These are phyloP conservation scores for Phytophthora tubulina DNA, from an alignment of 352 stramenopile species.

Conservation along the genomic window DNA sequence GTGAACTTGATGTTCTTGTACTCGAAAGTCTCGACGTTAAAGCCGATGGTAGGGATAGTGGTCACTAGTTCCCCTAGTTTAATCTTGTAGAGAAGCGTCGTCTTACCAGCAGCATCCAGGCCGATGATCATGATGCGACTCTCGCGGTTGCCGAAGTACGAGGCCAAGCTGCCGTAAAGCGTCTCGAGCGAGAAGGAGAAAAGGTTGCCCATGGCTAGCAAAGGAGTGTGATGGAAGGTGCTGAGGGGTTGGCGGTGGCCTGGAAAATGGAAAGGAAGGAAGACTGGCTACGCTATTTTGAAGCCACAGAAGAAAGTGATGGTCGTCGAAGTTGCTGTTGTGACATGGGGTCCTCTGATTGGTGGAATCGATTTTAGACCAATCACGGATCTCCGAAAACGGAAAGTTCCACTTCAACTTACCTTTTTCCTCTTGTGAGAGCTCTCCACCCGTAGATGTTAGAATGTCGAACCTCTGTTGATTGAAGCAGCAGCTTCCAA, in stretches of 20 bases:
- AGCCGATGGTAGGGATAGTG: slow-evolving; percentile 86
- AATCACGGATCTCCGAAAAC: slow-evolving; percentile 1
- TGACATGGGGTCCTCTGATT: slow-evolving; percentile 31
- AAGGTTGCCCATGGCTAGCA: slow-evolving; percentile 54
- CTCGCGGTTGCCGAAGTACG: slow-evolving; percentile 48
- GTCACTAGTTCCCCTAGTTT: slow-evolving; percentile 78
- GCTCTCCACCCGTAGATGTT: no score
- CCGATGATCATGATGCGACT: slow-evolving; percentile 89
- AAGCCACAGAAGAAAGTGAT: slow-evolving; percentile 16
- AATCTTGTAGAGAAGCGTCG: slow-evolving; percentile 94
- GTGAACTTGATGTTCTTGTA: slow-evolving; percentile 82
- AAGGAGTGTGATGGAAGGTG: not conserved
- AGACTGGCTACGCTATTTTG: slow-evolving; percentile 8
- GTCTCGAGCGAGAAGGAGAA: slow-evolving; percentile 51
- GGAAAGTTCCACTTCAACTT: slow-evolving; percentile 10
- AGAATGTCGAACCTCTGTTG: no score
- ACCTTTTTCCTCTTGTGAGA: no score
- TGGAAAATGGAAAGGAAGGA: slow-evolving; percentile 21
- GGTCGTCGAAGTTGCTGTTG: slow-evolving; percentile 28
- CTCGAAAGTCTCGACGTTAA: slow-evolving; percentile 85
- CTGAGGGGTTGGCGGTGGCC: slow-evolving; percentile 2
- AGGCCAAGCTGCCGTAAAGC: slow-evolving; percentile 40
- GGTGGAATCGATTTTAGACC: slow-evolving; percentile 3
- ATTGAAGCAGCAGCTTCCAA: no score
- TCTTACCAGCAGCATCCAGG: slow-evolving; percentile 96